Evolutionary conservation across 805 yeast genomes (phyloP), one percentile per base, ranked within the genome.

Genomic region (Yueomyces sp.): DNA sequence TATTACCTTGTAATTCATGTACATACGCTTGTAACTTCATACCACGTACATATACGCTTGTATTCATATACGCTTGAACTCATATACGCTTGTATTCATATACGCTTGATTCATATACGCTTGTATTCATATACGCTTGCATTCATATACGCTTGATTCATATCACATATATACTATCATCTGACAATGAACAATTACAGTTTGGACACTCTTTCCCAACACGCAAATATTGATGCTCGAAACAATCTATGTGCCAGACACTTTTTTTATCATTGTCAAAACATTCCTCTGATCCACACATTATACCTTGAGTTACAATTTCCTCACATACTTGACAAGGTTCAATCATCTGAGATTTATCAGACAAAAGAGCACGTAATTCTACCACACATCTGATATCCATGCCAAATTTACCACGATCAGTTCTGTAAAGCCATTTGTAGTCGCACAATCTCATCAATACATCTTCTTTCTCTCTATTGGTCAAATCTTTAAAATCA

Each of bases 231-330:
- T 55, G 49, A 43, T 60, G 61, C 37, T 54, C 53, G 43, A 54
- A 56, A 42, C 64, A 60, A 37, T 58, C 59, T 4, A 55, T 47
- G 45, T 60, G 64, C 61, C 62, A 59, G 3, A 51, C 42, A n/a
- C 26, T 37, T 11, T 45, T 36, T 12, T 38, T 30, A 7, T 42
- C 42, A 9, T 34, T 36, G 5, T 41, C 27, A 37, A 33, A 38
- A 30, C 48, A 42, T 4, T 37, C 36, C 3, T 45, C 43, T 42
- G 47, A 50, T 3, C 45, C 49, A 38, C 63, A 56, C 37, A 49
- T 42, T 3, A 55, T 52, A 28, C 64, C 64, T 39, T 52, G 53
- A 8, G 52, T 28, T 11, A 50, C 57, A 7, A 55, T 12, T 29
- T 49, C 47, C 26, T 49, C 39, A 44, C 64, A 59, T 12, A 44